Conservation (phyloP, 1,284 basidiomycete genomes). For the Rhizoctonia solani region DNA sequence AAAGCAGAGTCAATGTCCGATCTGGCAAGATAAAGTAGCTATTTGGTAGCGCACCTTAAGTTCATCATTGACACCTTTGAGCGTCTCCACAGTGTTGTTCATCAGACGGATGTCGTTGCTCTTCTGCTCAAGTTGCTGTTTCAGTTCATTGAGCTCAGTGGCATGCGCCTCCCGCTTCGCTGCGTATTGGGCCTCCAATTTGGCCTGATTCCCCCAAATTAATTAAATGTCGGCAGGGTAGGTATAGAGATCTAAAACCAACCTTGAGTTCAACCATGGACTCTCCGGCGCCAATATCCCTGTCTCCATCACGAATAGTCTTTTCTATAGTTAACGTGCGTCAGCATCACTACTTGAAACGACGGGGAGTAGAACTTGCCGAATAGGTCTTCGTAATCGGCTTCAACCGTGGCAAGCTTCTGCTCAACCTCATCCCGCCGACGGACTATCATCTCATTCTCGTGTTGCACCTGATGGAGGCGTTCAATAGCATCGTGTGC, state of each 20-base stretch:
- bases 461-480: conserved; percentile 87
- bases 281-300: conserved; percentile 76
- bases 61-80: conserved; percentile 97
- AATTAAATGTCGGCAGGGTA: conserved; percentile 25
- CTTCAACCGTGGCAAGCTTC: conserved; percentile 79
- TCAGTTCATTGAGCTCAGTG: conserved; percentile 86
- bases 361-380: conserved; percentile 54
- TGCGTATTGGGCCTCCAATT: conserved; percentile 92
- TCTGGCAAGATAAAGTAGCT: neutral
- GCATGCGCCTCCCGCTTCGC: conserved; percentile 89
- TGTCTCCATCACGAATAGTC: conserved; percentile 79
- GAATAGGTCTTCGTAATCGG: conserved; percentile 94
- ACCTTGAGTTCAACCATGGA: conserved; percentile 92
- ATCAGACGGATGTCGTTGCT: conserved; percentile 84
- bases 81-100: conserved; percentile 85
- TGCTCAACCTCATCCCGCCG: conserved; percentile 88
- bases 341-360: neutral
- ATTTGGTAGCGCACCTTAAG: conserved; percentile 70
- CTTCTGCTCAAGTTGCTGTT: conserved; percentile 88
- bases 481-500: conserved; percentile 90
- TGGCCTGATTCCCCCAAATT: conserved; percentile 58
- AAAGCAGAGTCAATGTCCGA: neutral
- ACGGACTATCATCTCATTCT: conserved; percentile 83
- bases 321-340: conserved; percentile 60
- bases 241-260: conserved; percentile 40